Base-by-base conservation (phyloP, 805 yeast genomes). In the Saitoella complicata region DNA sequence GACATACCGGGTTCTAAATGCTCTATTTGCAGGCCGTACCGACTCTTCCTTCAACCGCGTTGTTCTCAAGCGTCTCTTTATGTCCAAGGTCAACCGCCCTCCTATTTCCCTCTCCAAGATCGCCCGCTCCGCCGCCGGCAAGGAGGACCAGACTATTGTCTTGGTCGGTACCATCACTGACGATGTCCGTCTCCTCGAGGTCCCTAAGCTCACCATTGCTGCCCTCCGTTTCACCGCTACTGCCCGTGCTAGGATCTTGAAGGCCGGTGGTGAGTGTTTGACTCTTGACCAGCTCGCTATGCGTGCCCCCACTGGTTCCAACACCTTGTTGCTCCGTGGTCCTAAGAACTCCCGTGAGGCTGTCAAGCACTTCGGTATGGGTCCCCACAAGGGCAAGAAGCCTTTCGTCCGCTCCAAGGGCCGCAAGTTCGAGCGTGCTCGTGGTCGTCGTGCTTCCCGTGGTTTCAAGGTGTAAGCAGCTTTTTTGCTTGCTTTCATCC, bases 311-410 rank as follows among this genome's bases (percentile, higher is more conserved):
- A 86, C 87, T 71, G 99, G 99, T 73, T 80, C 84, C 72, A 91
- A 91, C 95, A 91, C 98, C 59, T 73, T 91, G 70, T 73, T 88
- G 65, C 75, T 91, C 69, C 85, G 97, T 78, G 99, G 99, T 71
- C 94, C 97, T 74, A 86, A 96, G 83, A 78, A 75, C 74, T 67
- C 94, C 71, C 85, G 99, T 78, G 96, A 91, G 77, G 96, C 97
- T 64, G 97, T 85, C 64, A 85, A 96, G 78, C 97, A 91, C 82
- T 91, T 91, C 69, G 99, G 99, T 71, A 68, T 88, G 71, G 99
- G 99, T 76, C 99, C 99, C 67, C 98, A 91, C 93, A 85, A 85
- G 80, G 73, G 77, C 75, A 91, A 91, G 85, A 97, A 97, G 66
- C 99, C 99, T 74, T 86, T 93, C 77, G 80, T 91, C 71, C 64